phyloP scores from a whole-genome alignment of 2,329 filamentous ascomycete genomes.

The Didymella segeticola region DNA sequence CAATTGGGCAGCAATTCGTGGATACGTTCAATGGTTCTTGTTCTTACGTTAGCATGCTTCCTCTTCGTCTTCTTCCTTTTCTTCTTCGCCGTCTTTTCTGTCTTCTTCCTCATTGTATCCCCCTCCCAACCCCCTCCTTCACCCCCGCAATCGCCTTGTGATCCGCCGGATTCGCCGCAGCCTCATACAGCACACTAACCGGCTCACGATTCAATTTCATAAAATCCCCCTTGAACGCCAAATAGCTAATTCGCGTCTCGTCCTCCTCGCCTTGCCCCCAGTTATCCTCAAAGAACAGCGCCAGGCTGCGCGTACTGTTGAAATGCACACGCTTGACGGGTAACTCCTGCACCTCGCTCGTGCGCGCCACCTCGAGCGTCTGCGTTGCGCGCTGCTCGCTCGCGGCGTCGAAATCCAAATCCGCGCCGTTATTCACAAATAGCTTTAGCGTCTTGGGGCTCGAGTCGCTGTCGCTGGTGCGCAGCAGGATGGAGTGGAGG shows the following conservation, averaged over 20 bases:
- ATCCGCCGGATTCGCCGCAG: constrained; percentile 88
- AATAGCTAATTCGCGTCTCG: constrained; percentile 77
- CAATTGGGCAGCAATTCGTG: neutral
- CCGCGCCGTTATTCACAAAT: constrained; percentile 80
- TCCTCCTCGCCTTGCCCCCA: constrained; percentile 79
- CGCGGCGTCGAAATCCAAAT: constrained; percentile 79
- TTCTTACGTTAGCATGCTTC: too few relatives aligned
- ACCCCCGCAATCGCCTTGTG: constrained; percentile 64
- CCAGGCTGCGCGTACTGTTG: constrained; percentile 80
- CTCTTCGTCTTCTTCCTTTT: too few relatives aligned
- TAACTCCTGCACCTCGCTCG: constrained; percentile 83
- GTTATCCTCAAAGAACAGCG: constrained; percentile 91
- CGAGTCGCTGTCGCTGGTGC: constrained; percentile 72
- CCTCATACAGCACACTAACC: constrained; percentile 88
- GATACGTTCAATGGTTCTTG: too few relatives aligned
- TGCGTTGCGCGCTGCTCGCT: constrained; percentile 75
- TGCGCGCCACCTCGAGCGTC: constrained; percentile 77
- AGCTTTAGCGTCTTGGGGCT: constrained; percentile 86
- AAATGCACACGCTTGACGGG: constrained; percentile 88
- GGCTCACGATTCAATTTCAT: constrained; percentile 85
- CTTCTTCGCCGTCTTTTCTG: neutral
- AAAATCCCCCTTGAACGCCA: constrained; percentile 95
- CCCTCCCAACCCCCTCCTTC: constrained; percentile 45
- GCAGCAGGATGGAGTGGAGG: constrained; percentile 86
- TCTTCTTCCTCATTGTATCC: constrained; percentile 33